Evolutionary conservation across 2,329 filamentous ascomycete species (phyloP).

Genomic region (Nigrograna mackinnonii): DNA sequence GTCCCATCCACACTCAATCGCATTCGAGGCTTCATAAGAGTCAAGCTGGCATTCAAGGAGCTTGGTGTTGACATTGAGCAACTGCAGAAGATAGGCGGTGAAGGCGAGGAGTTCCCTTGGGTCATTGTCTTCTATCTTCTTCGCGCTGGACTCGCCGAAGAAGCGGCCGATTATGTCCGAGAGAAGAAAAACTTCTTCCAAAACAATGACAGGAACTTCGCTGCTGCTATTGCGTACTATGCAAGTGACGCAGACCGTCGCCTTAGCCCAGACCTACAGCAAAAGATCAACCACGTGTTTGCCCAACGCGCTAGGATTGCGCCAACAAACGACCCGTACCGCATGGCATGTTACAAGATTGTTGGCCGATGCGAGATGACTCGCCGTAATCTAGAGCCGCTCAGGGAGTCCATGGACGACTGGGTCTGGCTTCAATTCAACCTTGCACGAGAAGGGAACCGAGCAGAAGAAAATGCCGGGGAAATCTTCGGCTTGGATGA

Average conservation of each 20-base stretch:
- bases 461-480: slow-evolving; percentile 63
- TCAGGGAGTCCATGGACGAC: slow-evolving; percentile 65
- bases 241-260: slow-evolving; percentile 75
- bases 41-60: slow-evolving; percentile 79
- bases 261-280: slow-evolving; percentile 77
- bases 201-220: slow-evolving; percentile 88
- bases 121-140: slow-evolving; percentile 91
- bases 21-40: slow-evolving; percentile 87
- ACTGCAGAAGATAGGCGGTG: slow-evolving; percentile 69
- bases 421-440: slow-evolving; percentile 71
- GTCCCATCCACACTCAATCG: slow-evolving; percentile 87
- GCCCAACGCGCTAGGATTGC: slow-evolving; percentile 82
- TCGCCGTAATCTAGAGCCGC: slow-evolving; percentile 59
- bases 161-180: slow-evolving; percentile 86
- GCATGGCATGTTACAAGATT: slow-evolving; percentile 97
- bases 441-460: slow-evolving; percentile 64
- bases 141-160: slow-evolving; percentile 78
- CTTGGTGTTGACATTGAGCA: slow-evolving; percentile 80
- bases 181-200: slow-evolving; percentile 83
- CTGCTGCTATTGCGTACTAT: slow-evolving; percentile 84
- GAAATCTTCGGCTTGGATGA: slow-evolving; percentile 67
- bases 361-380: slow-evolving; percentile 75
- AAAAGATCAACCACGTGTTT: slow-evolving; percentile 88
- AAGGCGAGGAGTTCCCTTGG: slow-evolving; percentile 82
- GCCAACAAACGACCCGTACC: slow-evolving; percentile 88